phyloP scores from a whole-genome alignment of 108 stramenopile genomes.

The Nannochloropsis oceanica region DNA sequence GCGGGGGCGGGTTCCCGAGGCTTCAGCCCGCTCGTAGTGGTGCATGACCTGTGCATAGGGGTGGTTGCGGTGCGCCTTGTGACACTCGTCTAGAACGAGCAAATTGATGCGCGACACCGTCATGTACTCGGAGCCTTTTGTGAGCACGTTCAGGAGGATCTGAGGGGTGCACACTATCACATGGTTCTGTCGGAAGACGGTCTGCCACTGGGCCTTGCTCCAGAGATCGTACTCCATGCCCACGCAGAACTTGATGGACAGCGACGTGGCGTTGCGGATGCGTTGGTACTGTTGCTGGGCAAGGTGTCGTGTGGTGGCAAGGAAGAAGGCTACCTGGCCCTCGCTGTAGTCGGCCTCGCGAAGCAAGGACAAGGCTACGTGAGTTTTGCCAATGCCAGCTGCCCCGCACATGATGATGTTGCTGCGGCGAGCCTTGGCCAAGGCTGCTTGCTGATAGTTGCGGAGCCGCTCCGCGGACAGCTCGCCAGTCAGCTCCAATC shows the following conservation, averaged over 20 bases:
- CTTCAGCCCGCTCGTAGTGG: not conserved
- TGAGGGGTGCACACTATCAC: not conserved
- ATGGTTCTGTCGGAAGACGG: not conserved
- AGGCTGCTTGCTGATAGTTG: not conserved
- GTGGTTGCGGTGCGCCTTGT: slow-evolving; percentile 21
- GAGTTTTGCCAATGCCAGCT: not conserved
- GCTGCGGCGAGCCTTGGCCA: not conserved
- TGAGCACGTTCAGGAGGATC: not conserved
- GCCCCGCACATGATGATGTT: not conserved
- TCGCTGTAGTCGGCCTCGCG: not conserved
- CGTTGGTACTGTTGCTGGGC: not conserved
- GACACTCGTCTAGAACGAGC: slow-evolving; percentile 28
- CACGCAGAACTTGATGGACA: not conserved
- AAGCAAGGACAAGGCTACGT: not conserved
- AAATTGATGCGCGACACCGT: not conserved
- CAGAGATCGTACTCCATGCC: not conserved
- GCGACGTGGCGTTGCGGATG: not conserved
- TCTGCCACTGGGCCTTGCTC: not conserved
- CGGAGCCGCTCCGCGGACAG: not conserved
- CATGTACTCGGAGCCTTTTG: not conserved
- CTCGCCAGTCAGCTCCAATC: not conserved
- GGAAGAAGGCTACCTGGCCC: not conserved
- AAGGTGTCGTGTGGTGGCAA: not conserved
- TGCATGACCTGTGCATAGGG: slow-evolving; percentile 27
- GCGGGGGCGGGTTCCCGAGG: not conserved